A percentile compares a stretch with the other conserved stretches of the same genome.
Evolutionary conservation across 2,329 filamentous ascomycete genomes (phyloP).

Genomic region (Pseudocercospora fijiensis): DNA sequence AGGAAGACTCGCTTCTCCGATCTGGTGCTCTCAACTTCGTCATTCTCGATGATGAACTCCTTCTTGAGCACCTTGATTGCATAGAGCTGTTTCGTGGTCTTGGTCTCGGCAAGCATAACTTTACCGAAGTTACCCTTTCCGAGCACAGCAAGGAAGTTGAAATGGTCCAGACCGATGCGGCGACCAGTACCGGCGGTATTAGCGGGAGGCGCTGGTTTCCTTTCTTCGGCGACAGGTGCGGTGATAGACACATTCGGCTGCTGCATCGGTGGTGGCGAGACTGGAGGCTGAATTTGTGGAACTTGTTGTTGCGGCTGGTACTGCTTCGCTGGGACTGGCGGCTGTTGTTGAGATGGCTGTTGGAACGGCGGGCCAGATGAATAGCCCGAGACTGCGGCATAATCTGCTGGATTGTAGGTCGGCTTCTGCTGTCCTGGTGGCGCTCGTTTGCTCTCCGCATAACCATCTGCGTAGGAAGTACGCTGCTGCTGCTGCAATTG

Average conservation of each 20-base stretch:
- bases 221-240: constrained; percentile 36
- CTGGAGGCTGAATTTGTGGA: constrained; percentile 45
- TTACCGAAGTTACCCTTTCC: constrained; percentile 99
- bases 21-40: constrained; percentile 95
- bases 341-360: constrained; percentile 50
- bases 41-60: constrained; percentile 99
- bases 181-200: constrained; percentile 69
- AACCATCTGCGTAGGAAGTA: constrained; percentile 38
- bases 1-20: constrained; percentile 98
- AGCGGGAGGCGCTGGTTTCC: constrained; percentile 67
- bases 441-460: constrained; percentile 31
- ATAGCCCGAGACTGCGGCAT: constrained; percentile 52
- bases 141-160: constrained; percentile 97
- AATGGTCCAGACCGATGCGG: constrained; percentile 93
- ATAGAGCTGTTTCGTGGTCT: constrained; percentile 85
- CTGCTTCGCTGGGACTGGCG: constrained; percentile 56
- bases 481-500: constrained; percentile 26
- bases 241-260: constrained; percentile 32
- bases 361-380: constrained; percentile 38
- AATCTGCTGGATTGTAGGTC: constrained; percentile 74
- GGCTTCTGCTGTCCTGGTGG: constrained; percentile 45
- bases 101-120: constrained; percentile 98
- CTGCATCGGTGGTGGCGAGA: constrained; percentile 41
- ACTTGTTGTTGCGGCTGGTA: constrained; percentile 52
- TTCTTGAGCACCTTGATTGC: constrained; percentile 99